Evolutionary conservation across 139 green algal genomes (phyloP), one percentile per base, ranked within the genome.

Genomic region (Trebouxia sp.): DNA sequence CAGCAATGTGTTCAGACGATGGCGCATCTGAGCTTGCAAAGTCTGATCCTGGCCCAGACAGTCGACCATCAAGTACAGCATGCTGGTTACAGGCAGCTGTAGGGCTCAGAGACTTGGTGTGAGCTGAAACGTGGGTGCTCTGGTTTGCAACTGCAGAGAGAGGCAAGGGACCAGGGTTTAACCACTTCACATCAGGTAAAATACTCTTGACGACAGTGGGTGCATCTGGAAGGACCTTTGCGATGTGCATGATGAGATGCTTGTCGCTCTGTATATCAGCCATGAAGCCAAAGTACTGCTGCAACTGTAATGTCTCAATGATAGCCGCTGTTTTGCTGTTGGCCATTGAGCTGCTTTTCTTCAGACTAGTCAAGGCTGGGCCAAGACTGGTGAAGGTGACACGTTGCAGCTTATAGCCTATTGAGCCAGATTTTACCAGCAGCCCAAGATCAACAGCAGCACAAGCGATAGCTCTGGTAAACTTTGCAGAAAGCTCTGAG

Each of bases 361-460:
- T 70, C 58, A 43, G 15, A n/a, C 0, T 1, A 10, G 58, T 2
- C 12, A 70, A 42, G 28, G 58, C 32, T 6, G 7, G 26, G 58
- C 58, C 58, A 30, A 70, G 10, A 41, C 8, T 43, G 30, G 58
- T 70, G 32, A 42, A 42, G 6, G 32, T 42, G 11, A 70, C 58
- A 70, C 9, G 32, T 7, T 3, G 7, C 11, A 70, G 58, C 58
- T 42, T 8, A 32, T 42, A 70, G 0, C 58, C 58, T 15, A n/a
- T n/a, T n/a, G 2, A 42, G 32, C 30, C 58, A 42, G 10, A 1
- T 41, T 11, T 69, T 9, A 17, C 32, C 14, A n/a, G 30, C 12
- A 70, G 58, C 32, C 58, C 58, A 24, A 70, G 58, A 41, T 70
- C 58, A 70, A 70, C 42, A 11, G 35, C 58, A 70, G 58, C 58